A percentile compares a stretch with the other conserved stretches of the same genome.
These are phyloP conservation scores for Brassica nigra DNA, from an alignment of 345 rosid genomes.

Conservation along the genomic window DNA sequence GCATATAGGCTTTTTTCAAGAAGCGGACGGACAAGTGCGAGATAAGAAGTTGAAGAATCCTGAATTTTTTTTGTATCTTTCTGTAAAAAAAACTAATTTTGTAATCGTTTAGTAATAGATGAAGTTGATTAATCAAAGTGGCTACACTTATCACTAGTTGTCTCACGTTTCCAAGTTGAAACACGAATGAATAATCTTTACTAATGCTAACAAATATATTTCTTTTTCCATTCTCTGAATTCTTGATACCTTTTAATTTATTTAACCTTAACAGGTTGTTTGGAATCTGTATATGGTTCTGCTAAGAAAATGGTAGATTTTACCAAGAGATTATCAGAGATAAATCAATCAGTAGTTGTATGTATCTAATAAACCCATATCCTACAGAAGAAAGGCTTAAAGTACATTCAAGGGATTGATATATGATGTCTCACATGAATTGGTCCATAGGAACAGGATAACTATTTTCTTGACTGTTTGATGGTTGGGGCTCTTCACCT, in stretches of 20 bases:
- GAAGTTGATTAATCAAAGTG: background rate
- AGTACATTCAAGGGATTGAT: background rate
- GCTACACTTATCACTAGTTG: background rate
- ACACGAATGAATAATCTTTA: background rate
- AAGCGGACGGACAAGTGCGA: slow-evolving; percentile 10
- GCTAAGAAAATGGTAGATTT: background rate
- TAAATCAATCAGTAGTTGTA: too few species aligned
- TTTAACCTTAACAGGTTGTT: background rate
- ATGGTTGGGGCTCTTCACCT: too few species aligned
- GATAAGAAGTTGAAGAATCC: background rate
- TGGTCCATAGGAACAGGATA: too few species aligned
- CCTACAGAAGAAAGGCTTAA: too few species aligned
- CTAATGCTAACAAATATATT: background rate
- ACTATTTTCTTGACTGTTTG: too few species aligned
- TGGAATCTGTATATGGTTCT: background rate
- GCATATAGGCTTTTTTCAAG: slow-evolving; percentile 40
- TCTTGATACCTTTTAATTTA: background rate
- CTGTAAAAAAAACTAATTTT: background rate
- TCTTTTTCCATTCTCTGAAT: background rate
- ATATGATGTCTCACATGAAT: background rate
- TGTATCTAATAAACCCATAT: too few species aligned
- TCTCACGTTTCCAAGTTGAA: background rate
- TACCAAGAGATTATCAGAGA: too few species aligned
- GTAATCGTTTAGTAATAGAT: background rate
- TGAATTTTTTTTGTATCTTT: background rate